Conservation (phyloP, 1,284 basidiomycete genomes). For the Sanguinoderma infundibulare region DNA sequence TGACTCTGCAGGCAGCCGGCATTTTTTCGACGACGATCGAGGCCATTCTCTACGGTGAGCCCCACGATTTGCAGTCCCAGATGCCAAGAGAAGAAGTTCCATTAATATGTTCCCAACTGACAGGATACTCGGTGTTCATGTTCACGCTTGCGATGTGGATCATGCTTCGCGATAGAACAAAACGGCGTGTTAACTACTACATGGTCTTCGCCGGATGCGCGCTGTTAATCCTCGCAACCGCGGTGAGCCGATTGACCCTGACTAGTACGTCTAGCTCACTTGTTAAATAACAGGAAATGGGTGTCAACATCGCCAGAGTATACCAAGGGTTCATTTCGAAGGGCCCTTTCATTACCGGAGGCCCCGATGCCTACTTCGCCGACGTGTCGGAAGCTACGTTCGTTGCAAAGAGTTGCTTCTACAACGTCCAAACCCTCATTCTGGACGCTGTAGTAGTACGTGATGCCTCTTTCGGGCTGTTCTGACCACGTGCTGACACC, state of each 20-base stretch:
- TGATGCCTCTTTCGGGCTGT: not conserved
- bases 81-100: not conserved
- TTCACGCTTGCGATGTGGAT: constrained; percentile 35
- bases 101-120: not conserved
- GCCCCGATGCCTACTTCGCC: constrained; percentile 29
- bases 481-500: constrained; percentile 16
- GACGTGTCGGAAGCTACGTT: constrained; percentile 32
- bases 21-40: constrained; percentile 33
- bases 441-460: constrained; percentile 4
- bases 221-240: constrained; percentile 31
- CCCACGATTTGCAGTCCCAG: too few relatives aligned
- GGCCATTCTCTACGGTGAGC: constrained; percentile 33
- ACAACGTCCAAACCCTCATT: constrained; percentile 21
- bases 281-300: constrained; percentile 28
- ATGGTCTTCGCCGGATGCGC: constrained; percentile 21
- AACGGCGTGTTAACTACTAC: constrained; percentile 25
- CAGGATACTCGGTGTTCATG: constrained; percentile 36
- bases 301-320: constrained; percentile 20
- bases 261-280: not conserved
- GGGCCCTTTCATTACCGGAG: not conserved
- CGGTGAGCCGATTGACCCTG: constrained; percentile 19
- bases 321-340: not conserved
- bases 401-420: constrained; percentile 16
- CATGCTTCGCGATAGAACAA: constrained; percentile 26
- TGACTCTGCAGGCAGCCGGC: constrained; percentile 24